Conservation (phyloP, 2,329 filamentous ascomycete genomes). For the Penicillium capsulatum region DNA sequence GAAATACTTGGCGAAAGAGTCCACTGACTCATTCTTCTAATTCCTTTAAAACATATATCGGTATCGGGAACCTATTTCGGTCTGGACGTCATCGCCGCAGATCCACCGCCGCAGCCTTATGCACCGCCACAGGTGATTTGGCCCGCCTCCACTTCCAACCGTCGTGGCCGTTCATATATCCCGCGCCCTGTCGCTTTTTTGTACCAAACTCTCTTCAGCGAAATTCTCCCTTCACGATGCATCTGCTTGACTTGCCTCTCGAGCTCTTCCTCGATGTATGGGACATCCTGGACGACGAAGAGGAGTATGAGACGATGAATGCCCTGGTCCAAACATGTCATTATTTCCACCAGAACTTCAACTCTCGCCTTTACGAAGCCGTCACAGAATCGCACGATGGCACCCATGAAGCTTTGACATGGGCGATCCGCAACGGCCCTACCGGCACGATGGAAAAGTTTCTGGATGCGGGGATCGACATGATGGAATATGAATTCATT, state of each 20-base stretch:
- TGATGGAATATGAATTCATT: background rate
- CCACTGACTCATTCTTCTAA: no score
- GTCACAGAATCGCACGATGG: background rate
- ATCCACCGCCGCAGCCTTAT: no score
- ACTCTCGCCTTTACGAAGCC: constrained; percentile 1
- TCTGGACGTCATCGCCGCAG: no score
- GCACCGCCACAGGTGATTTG: no score
- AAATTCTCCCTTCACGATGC: background rate
- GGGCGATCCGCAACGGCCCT: background rate
- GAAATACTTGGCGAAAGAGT: no score
- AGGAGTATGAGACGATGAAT: constrained; percentile 2
- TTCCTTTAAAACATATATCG: no score
- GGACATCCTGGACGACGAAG: constrained; percentile 1
- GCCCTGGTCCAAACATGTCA: constrained; percentile 7
- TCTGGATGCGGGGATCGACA: constrained; percentile 3
- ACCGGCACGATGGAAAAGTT: constrained; percentile 4
- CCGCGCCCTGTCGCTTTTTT: no score
- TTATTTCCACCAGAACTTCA: constrained; percentile 4
- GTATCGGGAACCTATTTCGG: no score
- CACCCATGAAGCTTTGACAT: background rate
- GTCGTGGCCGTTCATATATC: no score
- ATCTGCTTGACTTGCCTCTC: constrained; percentile 6
- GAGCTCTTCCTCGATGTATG: constrained; percentile 9
- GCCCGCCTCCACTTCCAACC: no score
- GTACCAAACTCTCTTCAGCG: no score